phyloP scores from a whole-genome alignment of 768 basidiomycete species.

The Atractiella rhizophila region DNA sequence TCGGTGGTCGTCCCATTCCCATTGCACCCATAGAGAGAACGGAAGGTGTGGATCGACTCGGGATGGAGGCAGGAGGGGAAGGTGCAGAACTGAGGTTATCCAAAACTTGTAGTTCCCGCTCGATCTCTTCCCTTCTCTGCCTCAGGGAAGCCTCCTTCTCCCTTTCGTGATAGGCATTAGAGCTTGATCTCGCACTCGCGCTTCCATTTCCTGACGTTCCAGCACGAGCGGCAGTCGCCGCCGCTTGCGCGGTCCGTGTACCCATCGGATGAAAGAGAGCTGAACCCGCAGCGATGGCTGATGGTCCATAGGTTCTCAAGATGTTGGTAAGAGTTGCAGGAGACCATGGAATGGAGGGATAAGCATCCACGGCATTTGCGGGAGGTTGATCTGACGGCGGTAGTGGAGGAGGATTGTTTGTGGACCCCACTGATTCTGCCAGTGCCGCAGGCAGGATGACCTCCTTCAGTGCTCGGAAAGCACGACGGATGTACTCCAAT shows the following conservation, averaged over 20 bases:
- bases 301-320: conserved; percentile 6
- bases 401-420: background rate
- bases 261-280: conserved; percentile 3
- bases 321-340: background rate
- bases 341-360: background rate
- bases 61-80: no score
- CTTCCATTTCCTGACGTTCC: no score
- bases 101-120: no score
- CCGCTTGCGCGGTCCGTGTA: background rate
- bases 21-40: no score
- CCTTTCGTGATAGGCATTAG: no score
- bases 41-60: no score
- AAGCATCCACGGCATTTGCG: background rate
- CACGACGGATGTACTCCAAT: conserved; percentile 7
- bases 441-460: background rate
- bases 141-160: no score
- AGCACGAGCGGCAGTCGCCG: no score
- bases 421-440: background rate
- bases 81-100: no score
- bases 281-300: conserved; percentile 6
- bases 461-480: background rate
- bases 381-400: background rate
- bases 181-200: no score
- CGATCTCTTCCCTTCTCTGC: no score
- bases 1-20: no score